phyloP scores from a whole-genome alignment of 2,329 filamentous ascomycete species.

The Ceratocystis eucalypticola region DNA sequence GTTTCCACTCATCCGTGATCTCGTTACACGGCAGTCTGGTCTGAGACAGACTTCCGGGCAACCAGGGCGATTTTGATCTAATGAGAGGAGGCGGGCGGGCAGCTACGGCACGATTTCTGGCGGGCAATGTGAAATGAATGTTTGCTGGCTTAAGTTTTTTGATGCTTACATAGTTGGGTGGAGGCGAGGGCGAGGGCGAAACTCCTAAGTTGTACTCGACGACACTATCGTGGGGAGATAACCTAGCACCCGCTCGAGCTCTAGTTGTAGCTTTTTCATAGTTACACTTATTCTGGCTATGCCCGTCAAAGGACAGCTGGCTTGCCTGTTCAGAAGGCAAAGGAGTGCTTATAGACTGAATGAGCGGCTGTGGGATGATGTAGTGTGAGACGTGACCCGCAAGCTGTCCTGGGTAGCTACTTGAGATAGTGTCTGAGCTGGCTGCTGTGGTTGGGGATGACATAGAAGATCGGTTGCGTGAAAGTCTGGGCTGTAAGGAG shows the following conservation, averaged over 20 bases:
- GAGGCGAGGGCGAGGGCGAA: not conserved
- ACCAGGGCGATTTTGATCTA: not conserved
- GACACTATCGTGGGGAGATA: conserved; percentile 19
- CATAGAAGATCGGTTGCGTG: conserved; percentile 18
- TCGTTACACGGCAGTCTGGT: conserved; percentile 9
- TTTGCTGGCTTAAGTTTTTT: conserved; percentile 8
- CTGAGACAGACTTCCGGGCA: not conserved
- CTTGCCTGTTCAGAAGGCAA: not conserved
- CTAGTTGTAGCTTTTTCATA: not conserved
- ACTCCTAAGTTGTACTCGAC: conserved; percentile 16
- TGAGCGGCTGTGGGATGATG: conserved; percentile 17
- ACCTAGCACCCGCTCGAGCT: conserved; percentile 9
- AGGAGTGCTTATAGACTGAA: conserved; percentile 15
- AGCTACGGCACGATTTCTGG: not conserved
- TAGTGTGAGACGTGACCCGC: conserved; percentile 15
- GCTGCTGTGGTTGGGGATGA: not conserved
- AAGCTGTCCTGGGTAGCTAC: conserved; percentile 17
- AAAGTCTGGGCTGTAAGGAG: conserved; percentile 19
- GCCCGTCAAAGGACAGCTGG: not conserved
- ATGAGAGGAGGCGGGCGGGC: no score
- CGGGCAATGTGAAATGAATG: not conserved
- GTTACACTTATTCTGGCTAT: not conserved
- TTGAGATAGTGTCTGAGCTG: conserved; percentile 6
- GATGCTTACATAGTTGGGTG: conserved; percentile 11
- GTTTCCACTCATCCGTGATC: conserved; percentile 8